Evolutionary conservation across 2,329 filamentous ascomycete genomes (phyloP), one percentile per base, ranked within the genome.

Genomic region (Ophiostoma ips): DNA sequence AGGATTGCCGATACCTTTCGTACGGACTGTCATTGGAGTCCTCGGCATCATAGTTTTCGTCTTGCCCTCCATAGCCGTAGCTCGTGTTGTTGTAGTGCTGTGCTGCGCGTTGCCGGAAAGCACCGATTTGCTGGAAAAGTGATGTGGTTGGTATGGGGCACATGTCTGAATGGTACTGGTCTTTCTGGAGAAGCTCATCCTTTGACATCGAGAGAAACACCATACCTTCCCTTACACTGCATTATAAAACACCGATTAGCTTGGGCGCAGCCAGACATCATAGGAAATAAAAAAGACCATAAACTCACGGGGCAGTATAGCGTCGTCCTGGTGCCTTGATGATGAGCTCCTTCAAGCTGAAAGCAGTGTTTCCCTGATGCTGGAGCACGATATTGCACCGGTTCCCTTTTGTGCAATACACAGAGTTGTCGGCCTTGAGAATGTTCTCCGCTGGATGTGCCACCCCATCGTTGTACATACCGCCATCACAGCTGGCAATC

Each of bases 351-450:
- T 87, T 84, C 50, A 96, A 67, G 50, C 77, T 85, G 60, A 96
- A 96, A 0, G 84, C 78, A 2, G 84, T 83, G 35, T 80, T 80
- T 41, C 85, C 87, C 56, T 84, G 80, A 62, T 96, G 90, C 52
- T 79, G 78, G 51, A 96, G 66, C 12, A 96, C 72, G 58, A 96
- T 79, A 61, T 95, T 95, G 68, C 88, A 95, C 52, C 81, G 77
- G 54, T 84, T 84, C n/a, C 79, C 81, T 62, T 90, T 86, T 35
- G 88, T 94, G 66, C 88, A 94, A 62, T 95, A 96, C 2, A 95
- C 87, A 11, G 83, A 85, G 52, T 73, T 72, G 64, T 96, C 87
- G 62, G 89, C 81, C 57, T 77, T 80, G 54, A 96, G 71, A 28
- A 95, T 81, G 62, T 95, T 95, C 57, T 89, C 85, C 18, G 83